These are phyloP conservation scores for Pseudoneurospora amorphoporcata DNA, from an alignment of 495 filamentous ascomycete genomes.

Conservation along the genomic window DNA sequence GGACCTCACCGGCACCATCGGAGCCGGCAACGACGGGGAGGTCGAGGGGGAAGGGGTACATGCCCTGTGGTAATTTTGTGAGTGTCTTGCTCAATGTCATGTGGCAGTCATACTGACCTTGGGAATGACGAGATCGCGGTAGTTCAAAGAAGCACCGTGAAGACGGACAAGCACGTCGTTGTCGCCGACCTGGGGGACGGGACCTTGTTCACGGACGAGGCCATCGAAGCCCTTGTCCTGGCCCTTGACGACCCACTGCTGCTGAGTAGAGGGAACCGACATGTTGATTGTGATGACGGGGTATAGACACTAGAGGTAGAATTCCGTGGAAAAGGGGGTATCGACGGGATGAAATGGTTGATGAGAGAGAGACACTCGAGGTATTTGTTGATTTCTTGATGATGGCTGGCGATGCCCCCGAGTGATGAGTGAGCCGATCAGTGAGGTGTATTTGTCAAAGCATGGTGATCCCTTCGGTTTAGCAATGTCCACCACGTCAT, in stretches of 20 bases:
- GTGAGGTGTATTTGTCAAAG: background rate
- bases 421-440: background rate
- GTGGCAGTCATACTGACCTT: constrained; percentile 32
- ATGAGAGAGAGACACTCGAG: background rate
- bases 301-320: background rate
- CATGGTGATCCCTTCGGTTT: background rate
- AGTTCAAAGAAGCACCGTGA: constrained; percentile 69
- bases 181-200: constrained; percentile 53
- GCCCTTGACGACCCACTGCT: constrained; percentile 54
- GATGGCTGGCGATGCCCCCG: too few relatives aligned
- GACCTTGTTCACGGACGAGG: constrained; percentile 39
- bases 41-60: constrained; percentile 53
- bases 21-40: constrained; percentile 57
- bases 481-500: background rate
- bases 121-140: constrained; percentile 70
- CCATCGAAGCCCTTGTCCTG: constrained; percentile 49
- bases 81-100: background rate
- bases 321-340: background rate
- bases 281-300: constrained; percentile 6
- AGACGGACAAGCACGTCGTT: constrained; percentile 70
- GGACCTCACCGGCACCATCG: constrained; percentile 69
- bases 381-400: background rate
- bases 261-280: constrained; percentile 38
- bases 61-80: constrained; percentile 33
- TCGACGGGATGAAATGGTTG: constrained; percentile 2